Evolutionary conservation across 2,329 filamentous ascomycete species (phyloP), one percentile per base, ranked within the genome.

Genomic region (Coleophoma cylindrospora): DNA sequence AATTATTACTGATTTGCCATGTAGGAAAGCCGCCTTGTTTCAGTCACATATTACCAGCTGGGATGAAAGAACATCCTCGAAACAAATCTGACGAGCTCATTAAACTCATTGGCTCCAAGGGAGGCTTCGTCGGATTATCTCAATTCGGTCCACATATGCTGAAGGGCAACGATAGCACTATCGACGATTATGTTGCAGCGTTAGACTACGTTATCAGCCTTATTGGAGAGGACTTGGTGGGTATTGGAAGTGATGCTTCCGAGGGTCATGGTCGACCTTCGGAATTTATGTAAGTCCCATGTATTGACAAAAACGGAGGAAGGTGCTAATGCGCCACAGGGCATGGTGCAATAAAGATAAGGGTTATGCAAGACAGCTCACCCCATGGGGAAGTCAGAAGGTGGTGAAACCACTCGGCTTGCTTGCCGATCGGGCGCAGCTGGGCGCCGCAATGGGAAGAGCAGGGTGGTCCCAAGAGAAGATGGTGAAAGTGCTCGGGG

Each of bases 151-250:
- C 67, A 13, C 67, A 70, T 52, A 70, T 70, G 68, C 54, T 55
- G 37, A 66, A 66, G 45, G 68, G 66, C 3, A 70, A 71, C 53
- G 68, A 70, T 45, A 69, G 64, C 57, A 70, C 66, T 1, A 63
- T 70, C n/a, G 67, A 70, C 38, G 68, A 71, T 55, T 70, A 70
- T 47, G 68, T 70, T 15, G 64, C 65, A n/a, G 66, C 66, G 1
- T 52, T 70, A 7, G 69, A 41, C 51, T 9, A 69, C 64, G 9
- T 74, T 71, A 51, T 76, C 71, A 34, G 74, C 72, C 54, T 76
- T 71, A 3, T 73, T 71, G 6, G 64, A 65, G 54, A 67, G 69
- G 36, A 74, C 60, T 53, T 70, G 64, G 53, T 62, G 57, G 22
- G 65, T 63, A 60, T 70, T 33, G 69, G 68, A 15, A 43, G 41